phyloP scores from a whole-genome alignment of 805 yeast species.

The Saccharomycopsis sp. region DNA sequence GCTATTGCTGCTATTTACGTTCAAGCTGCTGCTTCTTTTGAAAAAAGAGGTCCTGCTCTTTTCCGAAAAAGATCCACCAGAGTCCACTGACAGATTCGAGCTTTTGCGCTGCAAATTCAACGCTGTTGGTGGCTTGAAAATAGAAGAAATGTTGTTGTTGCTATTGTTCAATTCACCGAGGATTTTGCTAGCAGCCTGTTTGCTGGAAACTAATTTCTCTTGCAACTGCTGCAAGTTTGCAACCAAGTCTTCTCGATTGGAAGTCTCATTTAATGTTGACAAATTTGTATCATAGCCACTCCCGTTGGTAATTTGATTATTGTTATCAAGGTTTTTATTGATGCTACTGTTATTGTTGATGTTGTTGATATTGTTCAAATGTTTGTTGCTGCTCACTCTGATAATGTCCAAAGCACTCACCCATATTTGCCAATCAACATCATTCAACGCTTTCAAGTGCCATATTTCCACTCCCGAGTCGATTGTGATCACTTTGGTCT shows the following conservation, averaged over 20 bases:
- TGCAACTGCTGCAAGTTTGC: conserved; percentile 7
- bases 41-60: too few species aligned
- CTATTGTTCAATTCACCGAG: conserved; percentile 7
- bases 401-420: conserved; percentile 59
- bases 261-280: too few species aligned
- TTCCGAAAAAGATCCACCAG: too few species aligned
- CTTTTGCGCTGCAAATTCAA: too few species aligned
- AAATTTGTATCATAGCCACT: neutral
- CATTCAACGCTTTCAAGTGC: conserved; percentile 65
- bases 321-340: too few species aligned
- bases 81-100: too few species aligned
- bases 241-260: too few species aligned
- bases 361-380: conserved; percentile 3
- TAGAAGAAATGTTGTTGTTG: neutral
- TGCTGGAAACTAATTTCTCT: conserved; percentile 10
- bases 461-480: conserved; percentile 96
- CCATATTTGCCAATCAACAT: conserved; percentile 72
- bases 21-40: too few species aligned
- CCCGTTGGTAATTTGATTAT: neutral
- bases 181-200: conserved; percentile 6
- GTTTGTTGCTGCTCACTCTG: conserved; percentile 17
- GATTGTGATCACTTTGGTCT: conserved; percentile 59
- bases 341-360: too few species aligned
- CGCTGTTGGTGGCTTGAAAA: too few species aligned
- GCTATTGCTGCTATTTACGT: too few species aligned